Evolutionary conservation across 768 basidiomycete genomes (phyloP), one percentile per base, ranked within the genome.

Genomic region (Leccinum uliginosum): DNA sequence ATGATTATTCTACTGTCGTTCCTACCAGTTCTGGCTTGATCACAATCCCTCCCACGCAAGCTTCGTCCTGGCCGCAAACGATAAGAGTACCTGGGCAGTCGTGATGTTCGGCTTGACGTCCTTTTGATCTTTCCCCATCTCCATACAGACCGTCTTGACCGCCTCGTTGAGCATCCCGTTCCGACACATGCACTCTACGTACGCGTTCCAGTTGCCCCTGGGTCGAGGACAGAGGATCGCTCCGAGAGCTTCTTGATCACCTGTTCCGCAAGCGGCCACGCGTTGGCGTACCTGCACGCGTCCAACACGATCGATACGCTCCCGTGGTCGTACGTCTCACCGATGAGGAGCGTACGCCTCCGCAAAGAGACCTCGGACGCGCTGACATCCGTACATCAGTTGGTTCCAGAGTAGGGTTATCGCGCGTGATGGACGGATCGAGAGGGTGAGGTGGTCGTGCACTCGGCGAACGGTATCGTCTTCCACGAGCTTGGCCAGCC

Each of bases 321-420:
- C 54, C 78, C 71, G 53, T 83, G 73, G 69, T 86, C 80, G 64
- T 80, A 85, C 48, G 73, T 76, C 17, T 80, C 78, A 17, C 82
- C 74, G 44, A 83, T 64, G 64, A 80, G 81, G 70, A 91, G 78
- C 66, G 62, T 83, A 86, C 15, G 88, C 85, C 56, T 90, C 87
- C 1, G 73, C 74, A 59, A 86, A 89, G 58, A 83, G 84, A 5
- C 83, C 84, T n/a, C n/a, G n/a, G 7, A 86, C 77, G n/a, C 85
- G 85, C 63, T 89, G 85, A 71, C 95, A 98, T 1, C 90, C 85
- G 69, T 91, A 83, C 89, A 97, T 91, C 59, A 97, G 74, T 64
- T 90, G 83, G 67, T 93, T 95, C 80, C 89, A 86, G 12, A 93
- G 76, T 3, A 75, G 70, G 12, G 75, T n/a, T 71, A 62, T 93